Conservation (phyloP, 805 yeast species). For the Dipodascopsis tothii region DNA sequence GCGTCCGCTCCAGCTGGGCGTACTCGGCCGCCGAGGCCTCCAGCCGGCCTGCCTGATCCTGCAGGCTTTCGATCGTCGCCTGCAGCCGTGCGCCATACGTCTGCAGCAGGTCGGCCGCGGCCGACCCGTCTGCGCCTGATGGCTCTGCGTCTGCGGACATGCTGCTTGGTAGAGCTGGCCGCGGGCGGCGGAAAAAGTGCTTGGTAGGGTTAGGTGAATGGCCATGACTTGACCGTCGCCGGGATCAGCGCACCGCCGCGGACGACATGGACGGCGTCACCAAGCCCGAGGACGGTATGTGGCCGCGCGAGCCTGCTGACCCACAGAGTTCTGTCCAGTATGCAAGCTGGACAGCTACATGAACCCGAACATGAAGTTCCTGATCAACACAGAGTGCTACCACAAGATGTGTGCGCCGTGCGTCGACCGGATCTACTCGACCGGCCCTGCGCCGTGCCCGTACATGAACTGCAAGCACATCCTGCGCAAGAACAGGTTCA, state of each 20-base stretch:
- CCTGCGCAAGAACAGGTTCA: constrained; percentile 79
- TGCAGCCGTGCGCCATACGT: constrained; percentile 10
- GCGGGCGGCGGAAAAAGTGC: no score
- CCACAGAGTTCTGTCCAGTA: constrained; percentile 84
- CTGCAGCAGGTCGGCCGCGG: constrained; percentile 1
- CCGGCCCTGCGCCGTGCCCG: constrained; percentile 97
- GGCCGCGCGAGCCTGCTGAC: no score
- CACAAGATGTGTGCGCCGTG: constrained; percentile 95
- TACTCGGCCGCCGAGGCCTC: constrained; percentile 4
- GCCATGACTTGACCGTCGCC: no score
- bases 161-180: no score
- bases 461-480: constrained; percentile 84
- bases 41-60: constrained; percentile 2
- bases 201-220: no score
- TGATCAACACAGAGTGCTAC: constrained; percentile 94
- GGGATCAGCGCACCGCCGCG: no score
- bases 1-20: constrained; percentile 2
- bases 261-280: no score
- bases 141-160: no score
- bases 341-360: constrained; percentile 92
- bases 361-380: constrained; percentile 85
- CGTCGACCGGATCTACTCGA: constrained; percentile 86
- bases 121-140: no score
- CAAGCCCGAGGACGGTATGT: constrained; percentile 7
- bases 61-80: constrained; percentile 4